Base-by-base conservation (phyloP, 1,284 basidiomycete genomes). In the Meira miltonrushii region DNA sequence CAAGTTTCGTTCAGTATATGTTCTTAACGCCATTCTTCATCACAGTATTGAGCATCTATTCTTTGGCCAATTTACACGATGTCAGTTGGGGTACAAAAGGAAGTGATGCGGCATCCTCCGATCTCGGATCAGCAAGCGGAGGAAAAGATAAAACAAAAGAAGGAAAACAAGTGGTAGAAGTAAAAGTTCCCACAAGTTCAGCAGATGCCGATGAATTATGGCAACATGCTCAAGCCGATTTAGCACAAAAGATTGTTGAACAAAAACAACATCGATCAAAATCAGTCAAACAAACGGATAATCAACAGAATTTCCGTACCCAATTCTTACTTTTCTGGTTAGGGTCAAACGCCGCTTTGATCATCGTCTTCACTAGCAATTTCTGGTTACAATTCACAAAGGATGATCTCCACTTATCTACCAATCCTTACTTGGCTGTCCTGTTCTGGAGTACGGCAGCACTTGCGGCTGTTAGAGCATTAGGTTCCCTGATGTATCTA, bases 231-330 rank as follows among this genome's bases (percentile, higher is more conserved):
- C 60, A 82, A 81, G 55, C 83, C 88, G 43, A 81, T 92, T 59
- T 83, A 84, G 72, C 82, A 84, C 39, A 81, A 84, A 73, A 77
- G 7, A 61, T 57, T 9, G 66, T 72, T 19, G 84, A 87, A 67
- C 83, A 85, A 79, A 87, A 88, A 78, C 85, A 91, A 79, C 87
- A 90, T 73, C 85, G 90, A 56, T 87, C 88, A 72, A 85, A 89
- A n/a, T 87, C 87, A 49, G 90, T 89, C 37, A 93, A 92, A 80
- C 87, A 91, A 69, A 84, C 85, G n/a, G 91, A 94, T 79, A 86
- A 86, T 70, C 88, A 88, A 78, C 84, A 87, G 66, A 90, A 87
- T 80, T 88, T 86, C 71, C 81, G 87, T 57, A 61, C 55, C 21
- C 63, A 59, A 40, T n/a, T 59, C 19, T 48, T 58, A 3, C n/a